These are phyloP conservation scores for Pleurotus sapidus DNA, from an alignment of 768 basidiomycete species.

Conservation along the genomic window DNA sequence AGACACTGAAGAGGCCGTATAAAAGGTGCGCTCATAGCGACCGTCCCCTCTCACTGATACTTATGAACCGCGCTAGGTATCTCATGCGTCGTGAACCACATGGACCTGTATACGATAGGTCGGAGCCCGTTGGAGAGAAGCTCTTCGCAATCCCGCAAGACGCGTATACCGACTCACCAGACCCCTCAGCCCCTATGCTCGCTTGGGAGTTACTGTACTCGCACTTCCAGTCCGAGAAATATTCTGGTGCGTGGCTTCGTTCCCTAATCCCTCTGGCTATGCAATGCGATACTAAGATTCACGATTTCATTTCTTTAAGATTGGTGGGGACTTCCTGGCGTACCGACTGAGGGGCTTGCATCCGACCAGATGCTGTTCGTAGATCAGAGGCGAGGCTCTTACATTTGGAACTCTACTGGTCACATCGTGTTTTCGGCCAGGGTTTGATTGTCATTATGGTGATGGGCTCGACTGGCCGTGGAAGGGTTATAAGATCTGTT, in stretches of 20 bases:
- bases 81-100: background rate
- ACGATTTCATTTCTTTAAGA: background rate
- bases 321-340: conserved; percentile 1
- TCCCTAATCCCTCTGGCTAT: background rate
- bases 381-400: background rate
- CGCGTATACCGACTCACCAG: background rate
- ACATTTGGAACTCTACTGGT: background rate
- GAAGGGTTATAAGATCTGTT: too few relatives aligned
- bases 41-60: background rate
- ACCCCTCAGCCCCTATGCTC: background rate
- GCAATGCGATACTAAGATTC: background rate
- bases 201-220: conserved; percentile 8
- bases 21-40: background rate
- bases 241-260: background rate
- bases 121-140: background rate
- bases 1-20: background rate
- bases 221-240: conserved; percentile 10
- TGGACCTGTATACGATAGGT: background rate
- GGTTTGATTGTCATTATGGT: background rate
- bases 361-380: background rate
- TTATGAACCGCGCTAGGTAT: background rate
- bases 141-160: background rate
- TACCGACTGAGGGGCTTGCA: background rate
- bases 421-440: background rate
- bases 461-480: too few relatives aligned